Percentiles rank a stretch among this genome's conserved stretches.
Evolutionary conservation across 2,329 filamentous ascomycete genomes (phyloP).

Genomic region (Akanthomyces lecanii): DNA sequence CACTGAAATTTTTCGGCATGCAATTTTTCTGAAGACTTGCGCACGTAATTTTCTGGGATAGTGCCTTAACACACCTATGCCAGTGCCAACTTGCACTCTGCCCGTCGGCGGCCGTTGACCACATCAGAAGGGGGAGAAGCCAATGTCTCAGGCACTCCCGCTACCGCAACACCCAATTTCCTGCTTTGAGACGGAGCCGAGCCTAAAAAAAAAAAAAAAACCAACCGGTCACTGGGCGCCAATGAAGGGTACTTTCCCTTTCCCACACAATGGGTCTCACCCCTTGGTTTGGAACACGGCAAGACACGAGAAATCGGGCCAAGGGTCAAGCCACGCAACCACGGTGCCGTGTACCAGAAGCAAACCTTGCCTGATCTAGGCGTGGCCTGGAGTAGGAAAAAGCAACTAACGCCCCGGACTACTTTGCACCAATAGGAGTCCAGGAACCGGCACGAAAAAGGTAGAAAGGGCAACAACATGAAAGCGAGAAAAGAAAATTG

Average conservation of each 20-base stretch:
- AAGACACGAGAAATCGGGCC: not conserved
- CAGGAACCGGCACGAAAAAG: not conserved
- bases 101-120: not conserved
- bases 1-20: not conserved
- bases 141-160: constrained; percentile 6
- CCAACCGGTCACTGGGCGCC: not conserved
- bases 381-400: not conserved
- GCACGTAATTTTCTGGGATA: not conserved
- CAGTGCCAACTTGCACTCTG: not conserved
- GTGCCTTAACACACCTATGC: not conserved
- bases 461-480: not conserved
- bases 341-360: not conserved
- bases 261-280: not conserved
- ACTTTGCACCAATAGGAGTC: not conserved
- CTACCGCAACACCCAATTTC: constrained; percentile 3
- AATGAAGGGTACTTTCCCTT: not conserved
- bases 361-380: constrained; percentile 12
- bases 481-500: not conserved
- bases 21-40: too few relatives aligned
- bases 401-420: not conserved
- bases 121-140: not conserved
- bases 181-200: not conserved
- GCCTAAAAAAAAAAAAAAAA: not conserved
- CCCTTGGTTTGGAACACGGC: constrained; percentile 1
- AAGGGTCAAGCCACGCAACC: not conserved